These are phyloP conservation scores for Alliaria petiolata DNA, from an alignment of 345 rosid genomes.

Conservation along the genomic window DNA sequence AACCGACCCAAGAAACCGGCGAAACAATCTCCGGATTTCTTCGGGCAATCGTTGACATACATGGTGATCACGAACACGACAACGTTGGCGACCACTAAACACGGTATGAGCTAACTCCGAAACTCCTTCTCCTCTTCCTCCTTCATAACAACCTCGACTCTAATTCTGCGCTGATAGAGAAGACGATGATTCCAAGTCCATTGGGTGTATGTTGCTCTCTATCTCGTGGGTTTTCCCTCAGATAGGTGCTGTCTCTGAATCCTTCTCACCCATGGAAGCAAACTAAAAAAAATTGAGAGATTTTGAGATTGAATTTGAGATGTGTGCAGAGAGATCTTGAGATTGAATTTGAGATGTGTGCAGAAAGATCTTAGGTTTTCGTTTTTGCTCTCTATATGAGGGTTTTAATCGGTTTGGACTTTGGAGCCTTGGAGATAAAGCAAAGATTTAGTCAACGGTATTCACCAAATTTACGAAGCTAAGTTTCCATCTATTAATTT, in stretches of 20 bases:
- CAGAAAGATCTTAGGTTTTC: not conserved
- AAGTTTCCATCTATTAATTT: not conserved
- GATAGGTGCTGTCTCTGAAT: conserved; percentile 29
- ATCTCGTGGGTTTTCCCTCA: conserved; percentile 37
- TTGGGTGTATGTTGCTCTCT: conserved; percentile 34
- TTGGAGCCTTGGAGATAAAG: not conserved
- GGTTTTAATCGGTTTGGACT: conserved; percentile 4
- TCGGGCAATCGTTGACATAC: conserved; percentile 87
- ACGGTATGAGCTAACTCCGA: conserved; percentile 75
- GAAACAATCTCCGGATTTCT: conserved; percentile 60
- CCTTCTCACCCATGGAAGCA: conserved; percentile 21
- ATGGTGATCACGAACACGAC: conserved; percentile 73
- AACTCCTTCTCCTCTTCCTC: conserved; percentile 44
- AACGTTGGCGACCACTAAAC: conserved; percentile 66
- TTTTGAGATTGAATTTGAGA: no score
- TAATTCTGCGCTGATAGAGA: conserved; percentile 26
- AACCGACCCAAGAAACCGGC: conserved; percentile 74
- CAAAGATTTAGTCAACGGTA: conserved; percentile 16
- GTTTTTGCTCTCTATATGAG: no score
- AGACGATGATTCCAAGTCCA: conserved; percentile 36
- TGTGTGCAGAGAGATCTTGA: no score
- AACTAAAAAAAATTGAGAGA: not conserved
- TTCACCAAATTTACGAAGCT: conserved; percentile 9
- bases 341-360: not conserved
- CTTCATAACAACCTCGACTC: conserved; percentile 10